Percentiles rank a stretch among this genome's conserved stretches.
These are phyloP conservation scores for Triangularia verruculosa DNA, from an alignment of 2,329 filamentous ascomycete genomes.

Conservation along the genomic window DNA sequence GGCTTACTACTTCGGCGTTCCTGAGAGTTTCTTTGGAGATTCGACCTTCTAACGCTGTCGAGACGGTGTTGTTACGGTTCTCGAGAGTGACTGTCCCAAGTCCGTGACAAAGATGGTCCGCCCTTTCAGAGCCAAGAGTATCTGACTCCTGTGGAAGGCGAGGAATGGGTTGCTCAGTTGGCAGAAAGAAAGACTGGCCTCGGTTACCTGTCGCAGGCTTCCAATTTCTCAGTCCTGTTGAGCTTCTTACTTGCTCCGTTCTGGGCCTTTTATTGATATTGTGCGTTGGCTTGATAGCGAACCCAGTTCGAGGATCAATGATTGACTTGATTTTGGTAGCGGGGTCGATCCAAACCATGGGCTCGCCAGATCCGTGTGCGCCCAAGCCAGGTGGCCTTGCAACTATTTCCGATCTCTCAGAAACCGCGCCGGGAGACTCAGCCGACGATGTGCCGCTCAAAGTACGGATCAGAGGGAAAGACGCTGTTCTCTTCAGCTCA, in stretches of 20 bases:
- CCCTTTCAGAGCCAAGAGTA: constrained; percentile 21
- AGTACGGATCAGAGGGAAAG: not conserved
- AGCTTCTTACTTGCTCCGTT: not conserved
- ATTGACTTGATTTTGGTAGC: constrained; percentile 48
- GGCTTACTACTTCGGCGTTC: constrained; percentile 65
- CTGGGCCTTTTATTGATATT: constrained; percentile 50
- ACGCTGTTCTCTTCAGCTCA: constrained; percentile 29
- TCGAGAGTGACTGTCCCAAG: constrained; percentile 15
- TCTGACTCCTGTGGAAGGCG: constrained; percentile 36
- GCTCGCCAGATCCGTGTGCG: constrained; percentile 29
- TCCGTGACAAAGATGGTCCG: constrained; percentile 11
- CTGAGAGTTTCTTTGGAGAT: constrained; percentile 62
- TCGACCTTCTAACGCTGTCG: constrained; percentile 35
- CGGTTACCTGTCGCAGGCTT: constrained; percentile 24
- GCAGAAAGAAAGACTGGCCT: constrained; percentile 46
- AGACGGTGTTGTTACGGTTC: constrained; percentile 22
- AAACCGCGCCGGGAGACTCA: not conserved
- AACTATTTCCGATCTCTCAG: not conserved
- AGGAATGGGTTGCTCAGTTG: constrained; percentile 45
- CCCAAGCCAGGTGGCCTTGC: constrained; percentile 28
- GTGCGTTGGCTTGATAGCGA: constrained; percentile 30
- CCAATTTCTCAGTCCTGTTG: constrained; percentile 14
- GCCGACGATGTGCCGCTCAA: not conserved
- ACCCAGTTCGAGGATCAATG: constrained; percentile 58
- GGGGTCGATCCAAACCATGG: constrained; percentile 60